phyloP scores from a whole-genome alignment of 2,329 filamentous ascomycete genomes.

The Graphilbum sp. region DNA sequence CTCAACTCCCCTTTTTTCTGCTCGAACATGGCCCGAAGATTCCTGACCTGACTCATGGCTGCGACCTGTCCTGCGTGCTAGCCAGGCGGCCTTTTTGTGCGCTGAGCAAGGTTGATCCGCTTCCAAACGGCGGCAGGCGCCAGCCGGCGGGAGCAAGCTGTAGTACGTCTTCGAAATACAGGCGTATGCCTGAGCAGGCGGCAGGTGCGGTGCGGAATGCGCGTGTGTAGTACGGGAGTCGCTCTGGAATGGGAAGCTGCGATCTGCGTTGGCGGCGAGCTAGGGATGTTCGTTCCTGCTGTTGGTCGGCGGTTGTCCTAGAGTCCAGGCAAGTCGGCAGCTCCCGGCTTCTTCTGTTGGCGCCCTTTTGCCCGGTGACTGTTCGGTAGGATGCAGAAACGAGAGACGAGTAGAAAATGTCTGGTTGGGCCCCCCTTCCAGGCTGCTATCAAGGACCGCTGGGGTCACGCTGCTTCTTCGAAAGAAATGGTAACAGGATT shows the following conservation, averaged over 20 bases:
- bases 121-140: not conserved
- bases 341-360: not conserved
- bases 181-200: not conserved
- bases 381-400: not conserved
- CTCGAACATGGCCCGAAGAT: slow-evolving; percentile 69
- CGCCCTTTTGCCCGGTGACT: not conserved
- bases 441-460: too few relatives aligned
- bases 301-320: not conserved
- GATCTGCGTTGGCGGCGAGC: not conserved
- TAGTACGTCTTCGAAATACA: not conserved
- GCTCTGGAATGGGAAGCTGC: not conserved
- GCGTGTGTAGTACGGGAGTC: not conserved
- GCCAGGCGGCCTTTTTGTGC: not conserved
- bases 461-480: too few relatives aligned
- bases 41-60: slow-evolving; percentile 52
- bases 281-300: not conserved
- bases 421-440: too few relatives aligned
- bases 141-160: not conserved
- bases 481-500: too few relatives aligned
- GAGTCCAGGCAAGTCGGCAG: not conserved
- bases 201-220: not conserved
- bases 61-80: slow-evolving; percentile 12
- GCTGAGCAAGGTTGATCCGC: not conserved
- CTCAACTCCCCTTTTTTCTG: slow-evolving; percentile 49
- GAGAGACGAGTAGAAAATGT: too few relatives aligned